A percentile compares a stretch with the other conserved stretches of the same genome.
Conservation (phyloP, 768 basidiomycete species). For the Tylopilus balloui region DNA sequence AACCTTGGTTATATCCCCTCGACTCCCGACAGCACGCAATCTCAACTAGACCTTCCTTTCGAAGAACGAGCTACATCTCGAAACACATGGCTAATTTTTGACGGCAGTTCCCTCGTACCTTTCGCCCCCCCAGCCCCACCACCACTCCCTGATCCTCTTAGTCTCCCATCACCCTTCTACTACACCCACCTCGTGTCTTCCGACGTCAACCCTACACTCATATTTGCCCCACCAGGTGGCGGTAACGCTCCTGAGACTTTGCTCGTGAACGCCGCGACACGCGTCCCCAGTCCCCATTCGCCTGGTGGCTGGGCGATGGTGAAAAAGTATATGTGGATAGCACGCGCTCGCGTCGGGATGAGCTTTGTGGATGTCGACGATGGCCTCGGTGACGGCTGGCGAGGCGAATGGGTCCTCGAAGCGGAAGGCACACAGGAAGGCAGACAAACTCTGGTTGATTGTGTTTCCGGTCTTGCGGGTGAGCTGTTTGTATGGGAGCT, state of each 20-base stretch:
- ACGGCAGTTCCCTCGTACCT: slow-evolving; percentile 57
- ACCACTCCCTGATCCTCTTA: slow-evolving; percentile 52
- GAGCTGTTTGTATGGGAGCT: slow-evolving; percentile 47
- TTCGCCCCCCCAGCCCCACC: slow-evolving; percentile 52
- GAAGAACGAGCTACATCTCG: slow-evolving; percentile 19
- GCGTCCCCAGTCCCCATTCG: slow-evolving; percentile 57
- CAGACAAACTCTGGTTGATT: slow-evolving; percentile 50
- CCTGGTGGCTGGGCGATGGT: slow-evolving; percentile 56
- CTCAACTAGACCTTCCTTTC: slow-evolving; percentile 16
- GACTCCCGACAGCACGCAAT: slow-evolving; percentile 25
- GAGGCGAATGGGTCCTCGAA: slow-evolving; percentile 77
- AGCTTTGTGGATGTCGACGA: slow-evolving; percentile 33
- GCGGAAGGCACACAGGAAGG: slow-evolving; percentile 72
- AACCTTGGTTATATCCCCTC: slow-evolving; percentile 76
- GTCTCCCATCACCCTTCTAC: slow-evolving; percentile 72
- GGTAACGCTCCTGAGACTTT: slow-evolving; percentile 44
- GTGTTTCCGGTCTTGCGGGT: slow-evolving; percentile 38
- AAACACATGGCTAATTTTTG: slow-evolving; percentile 71
- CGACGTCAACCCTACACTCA: slow-evolving; percentile 21
- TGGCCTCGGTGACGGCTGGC: slow-evolving; percentile 63
- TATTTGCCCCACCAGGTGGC: slow-evolving; percentile 27
- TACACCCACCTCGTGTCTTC: slow-evolving; percentile 60
- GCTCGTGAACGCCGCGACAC: slow-evolving; percentile 35
- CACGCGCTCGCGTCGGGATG: slow-evolving; percentile 40
- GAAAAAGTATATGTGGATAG: slow-evolving; percentile 64